phyloP scores from a whole-genome alignment of 2,329 filamentous ascomycete genomes.

The Volutella citrinella region DNA sequence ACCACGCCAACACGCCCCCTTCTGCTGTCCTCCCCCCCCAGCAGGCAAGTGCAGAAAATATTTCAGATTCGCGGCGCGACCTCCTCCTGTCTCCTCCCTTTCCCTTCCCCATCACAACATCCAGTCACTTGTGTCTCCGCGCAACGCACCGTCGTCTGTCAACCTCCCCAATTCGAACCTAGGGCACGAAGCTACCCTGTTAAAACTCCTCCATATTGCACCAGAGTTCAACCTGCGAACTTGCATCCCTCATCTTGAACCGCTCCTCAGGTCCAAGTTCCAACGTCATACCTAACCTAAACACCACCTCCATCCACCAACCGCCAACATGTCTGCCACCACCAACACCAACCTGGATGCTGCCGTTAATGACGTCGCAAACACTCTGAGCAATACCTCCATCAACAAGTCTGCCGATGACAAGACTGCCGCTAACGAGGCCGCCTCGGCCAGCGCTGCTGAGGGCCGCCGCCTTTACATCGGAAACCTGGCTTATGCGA shows the following conservation, averaged over 20 bases:
- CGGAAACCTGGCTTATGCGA: constrained; percentile 99
- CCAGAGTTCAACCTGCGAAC: constrained; percentile 61
- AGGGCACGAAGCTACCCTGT: constrained; percentile 91
- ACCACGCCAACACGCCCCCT: constrained; percentile 20
- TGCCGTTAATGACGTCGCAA: constrained; percentile 76
- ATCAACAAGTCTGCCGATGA: constrained; percentile 53
- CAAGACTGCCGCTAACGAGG: constrained; percentile 72
- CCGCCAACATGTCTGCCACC: constrained; percentile 74
- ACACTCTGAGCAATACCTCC: constrained; percentile 69
- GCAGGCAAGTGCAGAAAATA: constrained; percentile 32
- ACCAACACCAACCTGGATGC: constrained; percentile 46
- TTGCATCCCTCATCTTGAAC: constrained; percentile 43
- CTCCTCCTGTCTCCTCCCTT: constrained; percentile 27
- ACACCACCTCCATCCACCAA: constrained; percentile 38
- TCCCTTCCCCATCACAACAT: constrained; percentile 41
- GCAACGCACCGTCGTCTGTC: constrained; percentile 47
- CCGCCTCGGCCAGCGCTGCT: constrained; percentile 93
- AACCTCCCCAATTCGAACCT: constrained; percentile 51
- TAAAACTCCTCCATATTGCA: constrained; percentile 56
- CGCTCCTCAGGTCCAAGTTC: constrained; percentile 34
- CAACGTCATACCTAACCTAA: constrained; percentile 47
- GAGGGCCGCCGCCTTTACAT: constrained; percentile 99
- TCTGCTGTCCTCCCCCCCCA: constrained; percentile 21
- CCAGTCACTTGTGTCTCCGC: constrained; percentile 45
- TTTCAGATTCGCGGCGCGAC: constrained; percentile 37